A percentile compares a stretch with the other conserved stretches of the same genome.
phyloP scores from a whole-genome alignment of 1,139 yeast species.

The Zygosaccharomyces pseudobailii region DNA sequence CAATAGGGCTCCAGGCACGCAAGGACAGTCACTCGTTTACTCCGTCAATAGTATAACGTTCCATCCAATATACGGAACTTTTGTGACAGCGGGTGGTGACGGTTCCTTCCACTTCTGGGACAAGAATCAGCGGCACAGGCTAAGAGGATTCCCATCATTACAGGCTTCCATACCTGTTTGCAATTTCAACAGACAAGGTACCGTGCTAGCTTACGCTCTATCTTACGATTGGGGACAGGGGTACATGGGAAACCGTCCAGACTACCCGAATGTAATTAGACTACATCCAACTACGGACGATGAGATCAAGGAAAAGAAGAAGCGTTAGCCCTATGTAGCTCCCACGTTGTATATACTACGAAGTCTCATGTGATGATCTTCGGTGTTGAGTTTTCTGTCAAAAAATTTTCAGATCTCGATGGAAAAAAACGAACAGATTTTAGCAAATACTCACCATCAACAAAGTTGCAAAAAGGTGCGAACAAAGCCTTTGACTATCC shows the following conservation, averaged over 20 bases:
- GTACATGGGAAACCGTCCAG: slow-evolving; percentile 67
- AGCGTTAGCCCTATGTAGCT: slow-evolving; percentile 33
- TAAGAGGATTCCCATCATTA: slow-evolving; percentile 72
- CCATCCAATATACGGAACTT: slow-evolving; percentile 89
- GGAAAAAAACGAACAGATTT: slow-evolving; percentile 1
- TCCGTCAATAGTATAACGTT: slow-evolving; percentile 77
- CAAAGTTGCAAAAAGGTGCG: background rate
- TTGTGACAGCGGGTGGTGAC: slow-evolving; percentile 92
- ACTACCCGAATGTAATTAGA: slow-evolving; percentile 70
- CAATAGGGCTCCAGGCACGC: slow-evolving; percentile 34
- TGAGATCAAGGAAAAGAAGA: slow-evolving; percentile 75
- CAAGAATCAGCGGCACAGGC: slow-evolving; percentile 83
- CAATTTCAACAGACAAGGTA: slow-evolving; percentile 77
- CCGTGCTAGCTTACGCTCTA: slow-evolving; percentile 84
- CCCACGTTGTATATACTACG: background rate
- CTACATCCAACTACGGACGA: slow-evolving; percentile 82
- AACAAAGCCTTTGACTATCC: background rate
- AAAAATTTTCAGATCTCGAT: slow-evolving; percentile 13
- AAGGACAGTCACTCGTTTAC: slow-evolving; percentile 51
- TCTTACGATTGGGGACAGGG: slow-evolving; percentile 97
- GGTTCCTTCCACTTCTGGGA: slow-evolving; percentile 97
- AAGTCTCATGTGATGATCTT: slow-evolving; percentile 1
- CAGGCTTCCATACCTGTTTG: slow-evolving; percentile 73
- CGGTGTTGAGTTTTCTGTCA: slow-evolving; percentile 2
- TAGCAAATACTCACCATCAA: slow-evolving; percentile 1